A percentile compares a stretch with the other conserved stretches of the same genome.
phyloP scores from a whole-genome alignment of 768 basidiomycete species.

The Leccinum incarnatum region DNA sequence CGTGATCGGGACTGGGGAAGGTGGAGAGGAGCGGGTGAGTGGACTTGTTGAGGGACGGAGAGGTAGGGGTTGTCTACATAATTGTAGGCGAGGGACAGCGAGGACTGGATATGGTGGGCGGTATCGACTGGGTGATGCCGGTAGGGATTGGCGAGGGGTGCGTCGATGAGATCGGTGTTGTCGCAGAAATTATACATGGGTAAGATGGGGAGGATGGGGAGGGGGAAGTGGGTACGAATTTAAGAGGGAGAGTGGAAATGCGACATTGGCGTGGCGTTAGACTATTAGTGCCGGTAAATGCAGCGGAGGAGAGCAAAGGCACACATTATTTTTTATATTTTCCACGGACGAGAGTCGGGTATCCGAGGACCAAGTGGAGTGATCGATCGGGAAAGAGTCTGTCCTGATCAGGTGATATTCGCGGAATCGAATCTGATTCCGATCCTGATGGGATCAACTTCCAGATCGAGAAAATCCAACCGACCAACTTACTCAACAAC shows the following conservation, averaged over 20 bases:
- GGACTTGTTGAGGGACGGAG: neutral
- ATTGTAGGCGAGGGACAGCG: slow-evolving; percentile 11
- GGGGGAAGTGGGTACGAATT: neutral
- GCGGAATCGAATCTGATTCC: slow-evolving; percentile 26
- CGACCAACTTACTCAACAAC: neutral
- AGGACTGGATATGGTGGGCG: neutral
- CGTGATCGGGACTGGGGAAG: neutral
- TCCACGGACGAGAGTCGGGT: slow-evolving; percentile 4
- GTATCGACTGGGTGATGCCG: neutral
- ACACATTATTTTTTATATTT: neutral
- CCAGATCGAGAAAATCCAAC: slow-evolving; percentile 8
- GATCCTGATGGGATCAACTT: slow-evolving; percentile 25
- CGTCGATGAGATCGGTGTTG: slow-evolving; percentile 12
- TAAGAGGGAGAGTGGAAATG: slow-evolving; percentile 3
- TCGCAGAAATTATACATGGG: slow-evolving; percentile 6
- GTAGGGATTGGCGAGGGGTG: slow-evolving; percentile 1
- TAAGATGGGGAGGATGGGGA: neutral
- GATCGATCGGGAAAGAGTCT: neutral
- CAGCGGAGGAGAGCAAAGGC: neutral
- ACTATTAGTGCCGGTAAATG: neutral
- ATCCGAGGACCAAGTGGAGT: slow-evolving; percentile 23
- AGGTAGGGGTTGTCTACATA: slow-evolving; percentile 16
- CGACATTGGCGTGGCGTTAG: slow-evolving; percentile 1
- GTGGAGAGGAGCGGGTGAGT: slow-evolving; percentile 1
- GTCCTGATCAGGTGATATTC: slow-evolving; percentile 8